phyloP scores from a whole-genome alignment of 2,329 filamentous ascomycete genomes.

The Aureobasidium sp. region DNA sequence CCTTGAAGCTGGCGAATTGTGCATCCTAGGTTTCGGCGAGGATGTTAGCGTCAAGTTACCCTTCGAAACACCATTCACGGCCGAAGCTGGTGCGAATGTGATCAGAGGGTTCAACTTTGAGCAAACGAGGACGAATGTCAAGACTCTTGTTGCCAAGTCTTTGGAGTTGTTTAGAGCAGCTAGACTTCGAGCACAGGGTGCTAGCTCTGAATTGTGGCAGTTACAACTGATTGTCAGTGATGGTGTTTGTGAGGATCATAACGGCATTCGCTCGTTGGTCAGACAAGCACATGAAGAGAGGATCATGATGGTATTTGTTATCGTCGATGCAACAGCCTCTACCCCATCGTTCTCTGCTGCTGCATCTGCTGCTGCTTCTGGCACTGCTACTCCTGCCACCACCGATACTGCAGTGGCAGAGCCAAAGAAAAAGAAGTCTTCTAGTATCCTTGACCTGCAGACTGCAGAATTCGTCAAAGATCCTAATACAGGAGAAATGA shows the following conservation, averaged over 20 bases:
- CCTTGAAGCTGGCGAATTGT: constrained; percentile 96
- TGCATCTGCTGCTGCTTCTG: not conserved
- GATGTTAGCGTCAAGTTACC: constrained; percentile 87
- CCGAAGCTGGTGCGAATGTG: constrained; percentile 83
- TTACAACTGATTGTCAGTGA: constrained; percentile 94
- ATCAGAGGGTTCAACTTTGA: constrained; percentile 87
- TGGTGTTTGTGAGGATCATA: constrained; percentile 92
- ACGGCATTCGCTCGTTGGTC: constrained; percentile 82
- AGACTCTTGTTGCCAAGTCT: constrained; percentile 77
- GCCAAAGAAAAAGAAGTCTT: constrained; percentile 47
- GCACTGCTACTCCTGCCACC: constrained; percentile 2
- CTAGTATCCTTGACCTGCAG: constrained; percentile 86
- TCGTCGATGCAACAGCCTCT: constrained; percentile 73
- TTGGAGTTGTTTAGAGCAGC: constrained; percentile 87
- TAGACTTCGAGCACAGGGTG: constrained; percentile 61
- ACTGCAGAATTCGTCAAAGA: constrained; percentile 85
- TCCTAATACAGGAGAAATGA: constrained; percentile 64
- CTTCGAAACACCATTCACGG: constrained; percentile 83
- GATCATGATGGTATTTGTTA: constrained; percentile 98
- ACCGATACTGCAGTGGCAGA: not conserved
- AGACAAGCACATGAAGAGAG: constrained; percentile 91
- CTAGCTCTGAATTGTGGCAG: constrained; percentile 87
- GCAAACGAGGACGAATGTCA: constrained; percentile 89
- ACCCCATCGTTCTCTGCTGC: constrained; percentile 1
- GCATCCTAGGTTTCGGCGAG: constrained; percentile 89